Conservation (phyloP, 2,329 filamentous ascomycete genomes). For the Sphaerulina vaccinii region DNA sequence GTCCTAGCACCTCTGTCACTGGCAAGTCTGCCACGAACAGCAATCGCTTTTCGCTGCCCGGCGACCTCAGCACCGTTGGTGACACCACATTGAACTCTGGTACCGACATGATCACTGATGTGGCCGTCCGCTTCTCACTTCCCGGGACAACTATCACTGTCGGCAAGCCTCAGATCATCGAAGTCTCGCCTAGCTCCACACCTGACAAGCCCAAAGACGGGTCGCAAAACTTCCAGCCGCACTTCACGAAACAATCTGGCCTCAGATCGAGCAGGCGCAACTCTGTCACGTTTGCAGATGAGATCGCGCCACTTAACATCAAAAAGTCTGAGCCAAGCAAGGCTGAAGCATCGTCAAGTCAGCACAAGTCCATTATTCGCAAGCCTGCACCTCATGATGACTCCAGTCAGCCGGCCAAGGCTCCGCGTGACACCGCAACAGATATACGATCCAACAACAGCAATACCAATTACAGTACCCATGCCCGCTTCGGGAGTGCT, state of each 20-base stretch:
- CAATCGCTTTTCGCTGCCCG: slow-evolving; percentile 35
- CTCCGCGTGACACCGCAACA: slow-evolving; percentile 28
- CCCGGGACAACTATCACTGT: slow-evolving; percentile 39
- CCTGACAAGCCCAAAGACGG: slow-evolving; percentile 29
- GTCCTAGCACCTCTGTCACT: slow-evolving; percentile 23
- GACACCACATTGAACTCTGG: slow-evolving; percentile 35
- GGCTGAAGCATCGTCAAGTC: slow-evolving; percentile 22
- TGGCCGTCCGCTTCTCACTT: slow-evolving; percentile 40
- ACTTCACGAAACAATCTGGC: slow-evolving; percentile 18
- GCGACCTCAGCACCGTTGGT: slow-evolving; percentile 34
- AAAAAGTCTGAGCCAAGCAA: slow-evolving; percentile 31
- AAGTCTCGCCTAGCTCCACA: slow-evolving; percentile 33
- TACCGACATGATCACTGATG: slow-evolving; percentile 38
- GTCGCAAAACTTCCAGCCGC: slow-evolving; percentile 20
- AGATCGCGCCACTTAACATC: slow-evolving; percentile 38
- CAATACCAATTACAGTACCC: slow-evolving; percentile 20
- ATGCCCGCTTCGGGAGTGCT: slow-evolving; percentile 32
- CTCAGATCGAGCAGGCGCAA: slow-evolving; percentile 24
- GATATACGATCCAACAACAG: slow-evolving; percentile 28
- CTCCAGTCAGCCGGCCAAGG: slow-evolving; percentile 18
- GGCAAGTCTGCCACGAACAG: slow-evolving; percentile 27
- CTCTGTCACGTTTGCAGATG: slow-evolving; percentile 38
- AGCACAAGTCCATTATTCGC: slow-evolving; percentile 31
- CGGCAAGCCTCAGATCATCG: slow-evolving; percentile 37
- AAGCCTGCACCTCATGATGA: slow-evolving; percentile 32